Conservation (phyloP, 2,329 filamentous ascomycete species). For the Colletotrichum musicola region DNA sequence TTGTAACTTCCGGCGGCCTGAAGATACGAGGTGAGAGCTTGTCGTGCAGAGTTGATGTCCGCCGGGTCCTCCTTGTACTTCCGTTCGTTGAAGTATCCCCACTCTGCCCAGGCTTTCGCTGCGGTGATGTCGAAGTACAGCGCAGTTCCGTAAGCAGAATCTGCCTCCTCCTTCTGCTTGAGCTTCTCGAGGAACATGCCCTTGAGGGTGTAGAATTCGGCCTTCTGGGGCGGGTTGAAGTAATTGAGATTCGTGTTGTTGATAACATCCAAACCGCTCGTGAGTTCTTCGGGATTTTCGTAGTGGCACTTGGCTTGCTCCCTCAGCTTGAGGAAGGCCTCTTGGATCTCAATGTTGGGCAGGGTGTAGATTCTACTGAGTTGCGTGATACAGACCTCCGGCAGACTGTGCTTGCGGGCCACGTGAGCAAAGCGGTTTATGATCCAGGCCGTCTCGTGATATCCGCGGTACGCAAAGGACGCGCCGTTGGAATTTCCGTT, state of each 20-base stretch:
- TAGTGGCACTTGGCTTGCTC: conserved; percentile 99
- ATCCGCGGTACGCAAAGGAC: conserved; percentile 95
- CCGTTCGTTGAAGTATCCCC: conserved; percentile 97
- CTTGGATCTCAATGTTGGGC: conserved; percentile 99
- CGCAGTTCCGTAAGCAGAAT: conserved; percentile 93
- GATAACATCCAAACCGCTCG: conserved; percentile 94
- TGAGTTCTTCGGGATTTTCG: conserved; percentile 92
- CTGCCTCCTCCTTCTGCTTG: conserved; percentile 89
- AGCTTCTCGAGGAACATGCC: conserved; percentile 99
- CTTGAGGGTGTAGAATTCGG: conserved; percentile 98
- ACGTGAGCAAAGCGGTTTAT: conserved; percentile 99
- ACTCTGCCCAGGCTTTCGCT: conserved; percentile 98
- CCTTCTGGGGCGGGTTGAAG: conserved; percentile 95
- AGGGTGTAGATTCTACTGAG: conserved; percentile 98
- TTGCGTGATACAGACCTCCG: conserved; percentile 97
- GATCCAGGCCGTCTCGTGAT: conserved; percentile 99
- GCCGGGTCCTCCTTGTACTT: conserved; percentile 92
- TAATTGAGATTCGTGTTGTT: conserved; percentile 99
- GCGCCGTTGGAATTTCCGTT: conserved; percentile 84
- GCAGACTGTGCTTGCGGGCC: conserved; percentile 94
- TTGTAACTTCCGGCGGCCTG: conserved; percentile 97
- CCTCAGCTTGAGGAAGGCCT: conserved; percentile 97
- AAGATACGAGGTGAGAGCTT: conserved; percentile 94
- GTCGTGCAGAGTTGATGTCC: conserved; percentile 86
- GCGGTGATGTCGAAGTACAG: conserved; percentile 96